A percentile compares a stretch with the other conserved stretches of the same genome.
phyloP scores from a whole-genome alignment of 2,329 filamentous ascomycete species.

The Colletotrichum phormii region DNA sequence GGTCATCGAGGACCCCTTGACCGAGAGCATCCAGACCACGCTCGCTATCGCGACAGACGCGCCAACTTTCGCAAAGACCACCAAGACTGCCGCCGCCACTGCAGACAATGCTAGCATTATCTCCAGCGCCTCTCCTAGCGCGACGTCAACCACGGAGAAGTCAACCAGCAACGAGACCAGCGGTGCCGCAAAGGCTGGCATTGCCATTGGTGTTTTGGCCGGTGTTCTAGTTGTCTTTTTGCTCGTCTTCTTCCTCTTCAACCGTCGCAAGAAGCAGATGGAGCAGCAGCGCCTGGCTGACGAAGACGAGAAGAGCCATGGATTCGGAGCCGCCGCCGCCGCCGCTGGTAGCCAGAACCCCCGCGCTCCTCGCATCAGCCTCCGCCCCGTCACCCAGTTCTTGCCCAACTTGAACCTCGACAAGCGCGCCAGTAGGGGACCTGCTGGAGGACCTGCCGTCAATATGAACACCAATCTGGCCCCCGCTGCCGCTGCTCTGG shows the following conservation, averaged over 20 bases:
- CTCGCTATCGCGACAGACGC: conserved; percentile 44
- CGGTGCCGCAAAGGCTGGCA: conserved; percentile 74
- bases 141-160: conserved; percentile 26
- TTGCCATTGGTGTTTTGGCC: conserved; percentile 84
- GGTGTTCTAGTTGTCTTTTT: conserved; percentile 74
- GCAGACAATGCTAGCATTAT: conserved; percentile 37
- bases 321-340: conserved; percentile 47
- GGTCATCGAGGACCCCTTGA: conserved; percentile 42
- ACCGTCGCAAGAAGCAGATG: conserved; percentile 75
- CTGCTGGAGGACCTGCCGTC: conserved; percentile 49
- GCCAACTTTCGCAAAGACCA: conserved; percentile 44
- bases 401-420: conserved; percentile 72
- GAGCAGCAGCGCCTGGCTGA: conserved; percentile 56
- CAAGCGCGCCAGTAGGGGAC: conserved; percentile 62
- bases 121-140: conserved; percentile 39
- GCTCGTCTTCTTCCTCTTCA: conserved; percentile 79
- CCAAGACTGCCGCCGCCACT: conserved; percentile 44
- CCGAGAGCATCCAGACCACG: conserved; percentile 36
- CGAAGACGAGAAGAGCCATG: conserved; percentile 74
- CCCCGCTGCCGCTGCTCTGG: conserved; percentile 44
- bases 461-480: conserved; percentile 52
- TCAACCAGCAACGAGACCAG: conserved; percentile 39
- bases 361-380: conserved; percentile 82
- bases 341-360: conserved; percentile 51
- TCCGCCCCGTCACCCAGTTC: conserved; percentile 88